Conservation (phyloP, 2,329 filamentous ascomycete species). For the Fusarium longipes region DNA sequence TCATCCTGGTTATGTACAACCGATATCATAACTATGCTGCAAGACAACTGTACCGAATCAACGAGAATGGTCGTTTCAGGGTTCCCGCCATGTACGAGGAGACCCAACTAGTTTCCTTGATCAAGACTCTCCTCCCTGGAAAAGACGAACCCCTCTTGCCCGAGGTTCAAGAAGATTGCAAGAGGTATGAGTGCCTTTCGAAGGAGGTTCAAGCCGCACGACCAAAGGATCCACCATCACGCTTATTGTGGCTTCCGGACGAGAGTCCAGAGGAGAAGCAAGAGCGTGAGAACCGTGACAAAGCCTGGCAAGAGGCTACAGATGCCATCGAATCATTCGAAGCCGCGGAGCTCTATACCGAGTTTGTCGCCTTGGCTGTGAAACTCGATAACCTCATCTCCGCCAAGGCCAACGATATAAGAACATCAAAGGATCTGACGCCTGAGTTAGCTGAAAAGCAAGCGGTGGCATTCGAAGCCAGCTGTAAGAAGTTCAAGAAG, state of each 20-base stretch:
- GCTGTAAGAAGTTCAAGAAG: not conserved
- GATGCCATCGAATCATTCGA: not conserved
- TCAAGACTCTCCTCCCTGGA: not conserved
- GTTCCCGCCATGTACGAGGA: slow-evolving; percentile 31
- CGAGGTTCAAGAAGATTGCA: not conserved
- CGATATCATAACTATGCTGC: slow-evolving; percentile 85
- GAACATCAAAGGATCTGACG: not conserved
- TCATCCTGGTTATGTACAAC: slow-evolving; percentile 76
- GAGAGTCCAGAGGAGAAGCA: not conserved
- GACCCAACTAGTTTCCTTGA: slow-evolving; percentile 6
- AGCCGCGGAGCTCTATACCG: not conserved
- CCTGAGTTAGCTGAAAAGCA: not conserved
- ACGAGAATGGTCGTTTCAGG: slow-evolving; percentile 55
- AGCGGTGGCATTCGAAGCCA: not conserved
- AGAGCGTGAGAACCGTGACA: not conserved
- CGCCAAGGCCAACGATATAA: not conserved
- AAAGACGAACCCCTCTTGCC: not conserved
- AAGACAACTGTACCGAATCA: slow-evolving; percentile 69
- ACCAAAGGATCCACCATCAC: not conserved
- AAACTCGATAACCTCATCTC: not conserved
- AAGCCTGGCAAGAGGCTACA: accelerated
- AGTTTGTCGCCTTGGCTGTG: not conserved
- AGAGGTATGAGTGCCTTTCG: not conserved
- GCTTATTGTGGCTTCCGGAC: not conserved
- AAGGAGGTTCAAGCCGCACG: not conserved